Evolutionary conservation across 169 alveolate species (phyloP).

Genomic region (Plasmodium relictum): DNA sequence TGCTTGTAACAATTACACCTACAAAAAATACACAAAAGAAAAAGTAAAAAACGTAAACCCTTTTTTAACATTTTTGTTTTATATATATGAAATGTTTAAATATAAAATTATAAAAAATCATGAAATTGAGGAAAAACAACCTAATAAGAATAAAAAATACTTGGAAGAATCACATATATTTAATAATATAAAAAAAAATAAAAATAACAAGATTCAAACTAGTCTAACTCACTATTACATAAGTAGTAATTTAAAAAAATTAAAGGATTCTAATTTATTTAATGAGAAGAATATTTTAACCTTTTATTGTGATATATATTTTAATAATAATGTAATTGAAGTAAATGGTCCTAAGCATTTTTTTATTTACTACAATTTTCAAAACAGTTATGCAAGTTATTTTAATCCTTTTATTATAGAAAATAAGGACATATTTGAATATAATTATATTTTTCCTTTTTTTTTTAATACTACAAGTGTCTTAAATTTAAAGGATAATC

Average conservation of each 20-base stretch:
- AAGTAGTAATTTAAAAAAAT: conserved; percentile 66
- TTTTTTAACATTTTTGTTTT: conserved; percentile 18
- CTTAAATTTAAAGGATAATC: conserved; percentile 1
- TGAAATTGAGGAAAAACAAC: neutral
- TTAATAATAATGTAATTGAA: conserved; percentile 71
- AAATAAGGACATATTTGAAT: conserved; percentile 52
- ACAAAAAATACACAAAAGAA: conserved; percentile 5
- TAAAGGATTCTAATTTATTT: conserved; percentile 14
- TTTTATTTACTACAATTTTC: conserved; percentile 31
- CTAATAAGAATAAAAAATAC: conserved; percentile 1
- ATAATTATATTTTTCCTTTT: conserved; percentile 51
- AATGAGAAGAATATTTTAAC: conserved; percentile 75
- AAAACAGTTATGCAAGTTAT: neutral
- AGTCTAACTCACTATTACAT: conserved; percentile 75
- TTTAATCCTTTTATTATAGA: conserved; percentile 25
- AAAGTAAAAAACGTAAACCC: conserved; percentile 7
- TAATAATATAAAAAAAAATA: conserved; percentile 61
- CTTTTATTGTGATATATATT: conserved; percentile 74
- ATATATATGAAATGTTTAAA: conserved; percentile 17
- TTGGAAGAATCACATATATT: conserved; percentile 32
- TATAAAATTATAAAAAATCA: neutral
- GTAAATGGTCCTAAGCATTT: conserved; percentile 77
- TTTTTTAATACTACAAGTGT: conserved; percentile 45
- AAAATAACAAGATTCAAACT: conserved; percentile 71
- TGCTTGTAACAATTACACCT: neutral